These are phyloP conservation scores for Candolleomyces aberdarensis DNA, from an alignment of 768 basidiomycete genomes.

Conservation along the genomic window DNA sequence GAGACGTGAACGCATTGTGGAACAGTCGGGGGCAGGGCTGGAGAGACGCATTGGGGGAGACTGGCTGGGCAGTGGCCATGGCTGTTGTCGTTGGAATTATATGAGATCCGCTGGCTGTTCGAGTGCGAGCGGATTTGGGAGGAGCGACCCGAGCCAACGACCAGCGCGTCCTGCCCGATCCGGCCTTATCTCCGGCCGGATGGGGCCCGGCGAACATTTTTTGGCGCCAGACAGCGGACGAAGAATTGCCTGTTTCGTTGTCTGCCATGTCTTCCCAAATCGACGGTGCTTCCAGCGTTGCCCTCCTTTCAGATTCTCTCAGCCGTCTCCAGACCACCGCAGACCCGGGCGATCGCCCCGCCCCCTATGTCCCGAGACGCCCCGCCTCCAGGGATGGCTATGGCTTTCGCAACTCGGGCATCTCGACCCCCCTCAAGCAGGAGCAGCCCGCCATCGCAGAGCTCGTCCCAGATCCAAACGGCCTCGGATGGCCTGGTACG, in stretches of 20 bases:
- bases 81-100: conserved; percentile 34
- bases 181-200: not conserved
- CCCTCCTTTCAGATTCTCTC: conserved; percentile 42
- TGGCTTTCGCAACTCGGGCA: conserved; percentile 75
- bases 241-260: not conserved
- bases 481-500: conserved; percentile 91
- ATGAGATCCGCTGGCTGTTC: conserved; percentile 25
- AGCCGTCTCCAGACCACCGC: conserved; percentile 36
- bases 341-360: conserved; percentile 1
- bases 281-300: conserved; percentile 15
- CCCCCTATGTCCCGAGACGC: conserved; percentile 11
- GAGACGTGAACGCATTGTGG: conserved; percentile 37
- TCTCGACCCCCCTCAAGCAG: conserved; percentile 53
- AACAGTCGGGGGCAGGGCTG: conserved; percentile 30
- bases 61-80: conserved; percentile 2
- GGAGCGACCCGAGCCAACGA: conserved; percentile 35
- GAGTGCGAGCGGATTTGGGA: conserved; percentile 39
- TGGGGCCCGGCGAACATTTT: not conserved
- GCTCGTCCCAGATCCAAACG: conserved; percentile 58
- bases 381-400: conserved; percentile 68
- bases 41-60: conserved; percentile 16
- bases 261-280: conserved; percentile 21
- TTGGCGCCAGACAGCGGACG: not conserved
- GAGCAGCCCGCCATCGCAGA: conserved; percentile 37
- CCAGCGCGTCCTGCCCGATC: not conserved